Evolutionary conservation across 129 eudicot genomes (phyloP), one percentile per base, ranked within the genome.

Genomic region (Logfia minima): DNA sequence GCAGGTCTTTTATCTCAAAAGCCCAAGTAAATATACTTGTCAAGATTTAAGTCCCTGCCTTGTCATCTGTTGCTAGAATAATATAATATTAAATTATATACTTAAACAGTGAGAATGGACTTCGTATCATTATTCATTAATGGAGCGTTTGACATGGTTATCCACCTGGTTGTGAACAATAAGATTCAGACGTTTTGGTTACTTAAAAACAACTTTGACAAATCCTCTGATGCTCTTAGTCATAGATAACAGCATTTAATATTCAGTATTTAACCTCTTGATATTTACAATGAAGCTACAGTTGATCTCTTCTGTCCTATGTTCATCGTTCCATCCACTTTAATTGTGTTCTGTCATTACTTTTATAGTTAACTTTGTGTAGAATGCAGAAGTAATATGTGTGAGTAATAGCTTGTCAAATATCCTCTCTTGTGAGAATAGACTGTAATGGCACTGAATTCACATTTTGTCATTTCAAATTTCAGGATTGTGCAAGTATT

Each of bases 401-500:
- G 53, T 45, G 18, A 45, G 53, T 45, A 11, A 45, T 45, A 45
- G 18, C 5, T 45, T 45, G 0, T 45, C 17, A 3, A 45, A 45
- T 45, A 13, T 45, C 5, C 53, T 45, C 53, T 45, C 17, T 14
- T 14, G 53, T 45, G 53, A 64, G 51, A 31, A 5, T 51, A 66
- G 22, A 48, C 53, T 45, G 17, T 69, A 72, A 59, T 67, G 60
- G 66, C 66, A 45, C 82, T 71, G 34, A 59, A 19, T 67, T 45
- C 53, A 45, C 53, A 35, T 23, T 63, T 35, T 65, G 71, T 41
- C 48, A 51, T 76, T 39, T 6, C 72, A 53, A 71, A 66, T 83
- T 81, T 70, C 87, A 93, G 98, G 99, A 94, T 67, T 89, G 96
- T 84, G 87, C 87, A 51, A 85, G 75, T 76, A 59, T 68, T 52